These are phyloP conservation scores for Epicoccum nigrum DNA, from an alignment of 2,329 filamentous ascomycete species.

Conservation along the genomic window DNA sequence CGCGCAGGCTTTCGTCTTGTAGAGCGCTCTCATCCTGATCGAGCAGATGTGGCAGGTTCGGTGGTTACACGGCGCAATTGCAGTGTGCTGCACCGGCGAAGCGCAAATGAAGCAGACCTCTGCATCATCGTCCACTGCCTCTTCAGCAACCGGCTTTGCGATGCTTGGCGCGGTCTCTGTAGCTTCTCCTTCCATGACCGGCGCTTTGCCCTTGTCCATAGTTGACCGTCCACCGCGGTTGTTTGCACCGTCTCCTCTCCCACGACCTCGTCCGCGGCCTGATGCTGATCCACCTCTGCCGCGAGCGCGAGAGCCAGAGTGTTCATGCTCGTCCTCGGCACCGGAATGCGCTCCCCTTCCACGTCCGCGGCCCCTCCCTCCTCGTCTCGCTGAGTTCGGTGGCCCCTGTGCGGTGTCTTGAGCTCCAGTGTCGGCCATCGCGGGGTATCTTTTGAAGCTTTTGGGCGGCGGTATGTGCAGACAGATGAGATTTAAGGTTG, in stretches of 20 bases:
- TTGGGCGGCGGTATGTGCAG: constrained; percentile 4
- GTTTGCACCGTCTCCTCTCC: constrained; percentile 43
- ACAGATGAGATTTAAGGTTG: not conserved
- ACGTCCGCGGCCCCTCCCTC: constrained; percentile 40
- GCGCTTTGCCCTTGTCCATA: constrained; percentile 39
- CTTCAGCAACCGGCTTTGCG: constrained; percentile 12
- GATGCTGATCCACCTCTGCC: constrained; percentile 43
- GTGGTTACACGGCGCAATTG: constrained; percentile 93
- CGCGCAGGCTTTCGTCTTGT: constrained; percentile 96
- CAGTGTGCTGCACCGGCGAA: constrained; percentile 83
- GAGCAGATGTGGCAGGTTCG: constrained; percentile 96
- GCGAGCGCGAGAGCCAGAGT: constrained; percentile 34
- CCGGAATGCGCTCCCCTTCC: constrained; percentile 33
- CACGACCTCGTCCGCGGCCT: constrained; percentile 40
- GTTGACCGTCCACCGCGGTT: constrained; percentile 29
- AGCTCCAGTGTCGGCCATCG: constrained; percentile 41
- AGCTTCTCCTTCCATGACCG: constrained; percentile 19
- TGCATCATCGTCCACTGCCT: constrained; percentile 48
- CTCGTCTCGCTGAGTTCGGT: constrained; percentile 35
- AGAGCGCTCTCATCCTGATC: constrained; percentile 86
- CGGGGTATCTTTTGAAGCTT: constrained; percentile 28
- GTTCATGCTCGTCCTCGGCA: constrained; percentile 28
- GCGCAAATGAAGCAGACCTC: constrained; percentile 98
- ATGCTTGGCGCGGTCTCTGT: constrained; percentile 10
- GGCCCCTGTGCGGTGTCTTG: constrained; percentile 34